phyloP scores from a whole-genome alignment of 495 filamentous ascomycete species.

The Aspergillus avenaceus region DNA sequence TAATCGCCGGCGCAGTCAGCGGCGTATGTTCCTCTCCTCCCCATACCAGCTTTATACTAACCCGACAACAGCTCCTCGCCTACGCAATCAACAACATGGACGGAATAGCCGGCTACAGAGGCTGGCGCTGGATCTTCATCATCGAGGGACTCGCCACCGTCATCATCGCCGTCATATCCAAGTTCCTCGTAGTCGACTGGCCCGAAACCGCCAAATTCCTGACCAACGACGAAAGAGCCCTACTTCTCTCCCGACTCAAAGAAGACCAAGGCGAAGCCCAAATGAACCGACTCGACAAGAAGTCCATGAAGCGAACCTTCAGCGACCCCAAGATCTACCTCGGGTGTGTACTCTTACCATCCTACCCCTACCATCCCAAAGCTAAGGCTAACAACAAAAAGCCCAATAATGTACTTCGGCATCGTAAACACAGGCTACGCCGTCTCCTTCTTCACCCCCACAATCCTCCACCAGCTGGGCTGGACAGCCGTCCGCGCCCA shows the following conservation, averaged over 20 bases:
- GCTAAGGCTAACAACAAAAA: conserved; percentile 6
- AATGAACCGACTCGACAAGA: conserved; percentile 48
- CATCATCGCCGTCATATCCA: conserved; percentile 37
- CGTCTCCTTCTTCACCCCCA: conserved; percentile 51
- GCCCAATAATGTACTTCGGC: conserved; percentile 47
- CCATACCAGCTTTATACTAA: not conserved
- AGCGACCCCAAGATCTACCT: conserved; percentile 56
- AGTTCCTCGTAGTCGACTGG: conserved; percentile 55
- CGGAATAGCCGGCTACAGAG: conserved; percentile 43
- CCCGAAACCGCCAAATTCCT: conserved; percentile 51
- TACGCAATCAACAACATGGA: conserved; percentile 55
- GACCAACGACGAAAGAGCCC: conserved; percentile 36
- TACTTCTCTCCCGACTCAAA: conserved; percentile 39
- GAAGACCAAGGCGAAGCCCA: conserved; percentile 37
- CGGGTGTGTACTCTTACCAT: conserved; percentile 21
- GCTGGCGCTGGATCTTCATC: conserved; percentile 66
- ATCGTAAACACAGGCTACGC: conserved; percentile 48
- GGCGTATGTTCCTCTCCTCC: conserved; percentile 30
- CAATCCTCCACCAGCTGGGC: conserved; percentile 53
- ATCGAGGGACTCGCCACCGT: conserved; percentile 57
- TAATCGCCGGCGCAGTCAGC: conserved; percentile 58
- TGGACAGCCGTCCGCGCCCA: conserved; percentile 48
- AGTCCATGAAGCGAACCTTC: conserved; percentile 42
- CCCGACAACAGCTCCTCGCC: conserved; percentile 45
- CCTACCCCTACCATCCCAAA: not conserved